Evolutionary conservation across 139 green algal species (phyloP), one percentile per base, ranked within the genome.

Genomic region (Volvox reticuliferus): DNA sequence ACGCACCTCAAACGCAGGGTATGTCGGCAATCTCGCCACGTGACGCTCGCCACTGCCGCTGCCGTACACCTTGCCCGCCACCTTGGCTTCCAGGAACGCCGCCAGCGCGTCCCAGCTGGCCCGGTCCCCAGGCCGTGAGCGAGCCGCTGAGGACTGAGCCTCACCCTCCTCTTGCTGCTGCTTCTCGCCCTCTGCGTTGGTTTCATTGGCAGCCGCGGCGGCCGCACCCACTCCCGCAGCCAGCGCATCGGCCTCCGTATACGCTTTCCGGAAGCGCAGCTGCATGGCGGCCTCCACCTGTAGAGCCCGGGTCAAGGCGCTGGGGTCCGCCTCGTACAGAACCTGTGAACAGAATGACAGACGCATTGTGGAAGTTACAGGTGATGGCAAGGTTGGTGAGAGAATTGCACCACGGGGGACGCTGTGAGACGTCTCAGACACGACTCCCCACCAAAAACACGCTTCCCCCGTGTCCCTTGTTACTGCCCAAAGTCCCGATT

Each of bases 1-100:
- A 5, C 67, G 67, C 76, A 94, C 91, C 91, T 96, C 92, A 80
- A 96, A 95, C 1, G 87, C 44, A 0, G 94, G 94, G 89, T 92
- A 95, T 32, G 36, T 94, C 62, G 89, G 33, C 77, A 96, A 28
- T 21, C 91, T 86, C 85, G 90, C 81, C 44, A 94, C 83, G 35
- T 95, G 91, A 2, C 92, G 79, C 78, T 96, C 94, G 0, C 94
- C 94, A 63, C 88, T 93, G 62, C 94, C 94, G 0, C 86, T 63
- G 78, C 93, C 84, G 86, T 92, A 96, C 82, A 93, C 76, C 14
- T 91, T 83, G 21, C 93, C 91, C n/a, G 84, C 90, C 26, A 94
- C 91, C 30, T 22, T 24, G 0, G 88, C 88, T 19, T 96, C 94
- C 67, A 96, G 24, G 50, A 81, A 92, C 26, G 94, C 92, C 0